phyloP scores from a whole-genome alignment of 495 filamentous ascomycete species.

The Penicillium simplicissimum region DNA sequence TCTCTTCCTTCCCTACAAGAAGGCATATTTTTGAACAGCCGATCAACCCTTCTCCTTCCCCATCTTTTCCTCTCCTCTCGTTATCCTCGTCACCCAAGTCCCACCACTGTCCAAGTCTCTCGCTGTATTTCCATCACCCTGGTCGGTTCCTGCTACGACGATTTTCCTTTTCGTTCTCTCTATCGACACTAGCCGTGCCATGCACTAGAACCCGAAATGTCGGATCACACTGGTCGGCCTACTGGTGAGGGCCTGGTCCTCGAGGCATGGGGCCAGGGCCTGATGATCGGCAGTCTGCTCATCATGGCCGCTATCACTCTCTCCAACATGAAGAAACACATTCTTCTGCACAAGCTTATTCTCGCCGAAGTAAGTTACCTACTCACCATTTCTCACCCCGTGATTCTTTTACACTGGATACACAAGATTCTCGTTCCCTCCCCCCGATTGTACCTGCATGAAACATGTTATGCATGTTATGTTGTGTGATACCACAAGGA shows the following conservation, averaged over 20 bases:
- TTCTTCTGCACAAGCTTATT: slow-evolving; percentile 49
- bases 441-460: not conserved
- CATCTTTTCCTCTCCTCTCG: not conserved
- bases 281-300: slow-evolving; percentile 49
- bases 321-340: slow-evolving; percentile 43
- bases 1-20: not conserved
- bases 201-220: slow-evolving; percentile 18
- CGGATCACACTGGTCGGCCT: slow-evolving; percentile 24
- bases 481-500: not conserved
- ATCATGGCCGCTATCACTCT: slow-evolving; percentile 48
- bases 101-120: not conserved
- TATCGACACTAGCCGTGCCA: not conserved
- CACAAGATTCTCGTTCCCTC: not conserved
- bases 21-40: slow-evolving; percentile 11
- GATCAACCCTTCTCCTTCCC: slow-evolving; percentile 1
- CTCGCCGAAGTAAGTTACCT: slow-evolving; percentile 46
- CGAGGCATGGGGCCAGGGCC: slow-evolving; percentile 51
- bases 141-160: no score
- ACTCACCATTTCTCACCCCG: not conserved
- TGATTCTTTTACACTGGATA: not conserved
- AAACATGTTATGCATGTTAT: no score
- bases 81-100: not conserved
- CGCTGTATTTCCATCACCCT: not conserved
- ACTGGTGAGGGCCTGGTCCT: slow-evolving; percentile 42
- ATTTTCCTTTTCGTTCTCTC: not conserved